Base-by-base conservation (phyloP, 345 rosid genomes). In the Syzygium jambos region DNA sequence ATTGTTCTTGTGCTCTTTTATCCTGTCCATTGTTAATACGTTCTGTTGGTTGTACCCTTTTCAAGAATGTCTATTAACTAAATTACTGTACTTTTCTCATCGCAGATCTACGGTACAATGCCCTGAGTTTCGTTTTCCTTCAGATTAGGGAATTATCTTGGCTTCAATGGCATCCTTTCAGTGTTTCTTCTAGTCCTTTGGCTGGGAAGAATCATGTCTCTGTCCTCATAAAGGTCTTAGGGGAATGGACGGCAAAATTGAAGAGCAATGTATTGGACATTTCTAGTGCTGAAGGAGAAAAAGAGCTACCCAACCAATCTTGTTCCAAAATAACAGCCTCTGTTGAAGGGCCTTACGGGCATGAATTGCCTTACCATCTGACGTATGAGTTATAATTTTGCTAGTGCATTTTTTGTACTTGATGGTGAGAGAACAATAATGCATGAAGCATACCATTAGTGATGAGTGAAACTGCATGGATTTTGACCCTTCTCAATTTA, bases 111-210 rank as follows among this genome's bases (percentile, higher is more conserved):
- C 87, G 89, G 41, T 97, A 97, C 91, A 97, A 96, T 86, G 96
- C 99, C 27, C 93, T 97, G 82, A 95, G 99, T 88, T 96, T 97
- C 77, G 63, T 97, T 61, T 97, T 97, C 92, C 93, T 97, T 87
- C 99, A 95, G 93, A 91, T 96, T 65, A 91, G 95, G 88, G 96
- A 94, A 89, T 53, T 97, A 52, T 97, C 99, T 51, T 96, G 98
- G 99, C 91, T 95, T 89, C 99, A 97, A 82, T 97, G 99, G 99
- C 99, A 97, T 92, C 99, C 98, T 85, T 97, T 97, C 89, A 96
- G 99, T 85, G 98, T 97, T 83, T 95, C 99, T 56, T 96, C 99
- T 25, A 96, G 99, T 88, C 98, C 98, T 87, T 88, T 95, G 77
- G 99, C 94, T 85, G 96, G 99, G 34, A 92, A 94, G 68, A 88